phyloP scores from a whole-genome alignment of 2,329 filamentous ascomycete species.

The Ascochyta koolunga region DNA sequence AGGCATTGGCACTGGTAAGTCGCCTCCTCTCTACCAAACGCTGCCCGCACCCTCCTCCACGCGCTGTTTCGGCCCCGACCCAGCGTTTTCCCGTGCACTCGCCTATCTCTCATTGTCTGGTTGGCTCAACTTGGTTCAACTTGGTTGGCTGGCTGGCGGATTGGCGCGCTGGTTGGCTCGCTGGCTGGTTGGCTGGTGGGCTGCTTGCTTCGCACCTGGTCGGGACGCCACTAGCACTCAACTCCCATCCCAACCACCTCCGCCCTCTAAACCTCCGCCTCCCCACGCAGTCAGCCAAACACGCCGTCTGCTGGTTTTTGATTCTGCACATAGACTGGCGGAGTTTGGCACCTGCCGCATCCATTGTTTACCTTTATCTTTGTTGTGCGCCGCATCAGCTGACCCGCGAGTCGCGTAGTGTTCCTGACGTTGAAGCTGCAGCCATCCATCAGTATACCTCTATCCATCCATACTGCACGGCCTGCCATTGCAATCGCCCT shows the following conservation, averaged over 20 bases:
- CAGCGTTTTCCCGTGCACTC: conserved; percentile 45
- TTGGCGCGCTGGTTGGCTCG: conserved; percentile 10
- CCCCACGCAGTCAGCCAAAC: conserved; percentile 39
- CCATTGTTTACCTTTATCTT: conserved; percentile 10
- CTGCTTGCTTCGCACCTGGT: conserved; percentile 13
- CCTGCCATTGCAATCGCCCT: conserved; percentile 20
- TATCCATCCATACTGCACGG: conserved; percentile 42
- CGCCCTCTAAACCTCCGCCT: conserved; percentile 47
- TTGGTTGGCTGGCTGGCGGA: no score
- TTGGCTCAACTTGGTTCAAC: no score
- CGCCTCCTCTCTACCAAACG: background rate
- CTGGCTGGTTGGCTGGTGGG: conserved; percentile 5
- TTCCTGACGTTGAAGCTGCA: conserved; percentile 32
- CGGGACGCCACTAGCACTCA: conserved; percentile 44
- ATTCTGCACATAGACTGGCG: conserved; percentile 30
- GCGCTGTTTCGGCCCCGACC: conserved; percentile 27
- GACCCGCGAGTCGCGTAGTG: conserved; percentile 34
- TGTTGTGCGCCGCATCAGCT: conserved; percentile 25
- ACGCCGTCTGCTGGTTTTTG: conserved; percentile 30
- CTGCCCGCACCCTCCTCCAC: background rate
- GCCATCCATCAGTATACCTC: conserved; percentile 20
- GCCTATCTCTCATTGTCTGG: conserved; percentile 45
- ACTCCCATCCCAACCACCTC: conserved; percentile 51
- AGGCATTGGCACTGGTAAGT: conserved; percentile 24
- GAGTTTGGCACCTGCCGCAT: conserved; percentile 17